phyloP scores from a whole-genome alignment of 2,329 filamentous ascomycete species.

The Cladosporium austrohemisphaericum region DNA sequence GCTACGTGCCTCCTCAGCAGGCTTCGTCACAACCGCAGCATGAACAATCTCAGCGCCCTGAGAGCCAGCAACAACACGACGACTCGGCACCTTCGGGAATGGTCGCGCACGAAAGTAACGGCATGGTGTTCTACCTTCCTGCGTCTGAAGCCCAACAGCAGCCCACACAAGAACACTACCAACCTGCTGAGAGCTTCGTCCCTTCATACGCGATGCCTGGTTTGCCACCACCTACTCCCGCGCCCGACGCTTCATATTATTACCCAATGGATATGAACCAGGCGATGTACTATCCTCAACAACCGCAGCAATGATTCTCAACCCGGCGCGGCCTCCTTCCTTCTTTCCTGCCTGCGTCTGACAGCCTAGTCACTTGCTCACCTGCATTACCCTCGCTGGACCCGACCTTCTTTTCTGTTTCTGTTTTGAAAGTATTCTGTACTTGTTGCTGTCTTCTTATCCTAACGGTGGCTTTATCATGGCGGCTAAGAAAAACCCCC shows the following conservation, averaged over 20 bases:
- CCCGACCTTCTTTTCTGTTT: neutral
- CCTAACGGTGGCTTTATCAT: neutral
- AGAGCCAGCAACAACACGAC: constrained; percentile 27
- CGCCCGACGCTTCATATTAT: constrained; percentile 23
- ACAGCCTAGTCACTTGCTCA: too few species aligned
- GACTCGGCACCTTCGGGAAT: constrained; percentile 46
- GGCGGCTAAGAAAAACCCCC: neutral
- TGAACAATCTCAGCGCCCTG: neutral
- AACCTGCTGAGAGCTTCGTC: constrained; percentile 34
- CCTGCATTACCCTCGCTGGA: neutral
- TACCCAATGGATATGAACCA: constrained; percentile 21
- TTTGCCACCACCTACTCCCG: constrained; percentile 27
- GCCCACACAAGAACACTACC: constrained; percentile 26
- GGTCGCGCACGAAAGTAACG: constrained; percentile 83
- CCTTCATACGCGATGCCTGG: constrained; percentile 33
- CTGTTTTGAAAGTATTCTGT: neutral
- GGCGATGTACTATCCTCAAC: constrained; percentile 21
- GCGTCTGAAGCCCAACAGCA: constrained; percentile 29
- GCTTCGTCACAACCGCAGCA: constrained; percentile 19
- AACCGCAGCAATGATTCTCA: constrained; percentile 18
- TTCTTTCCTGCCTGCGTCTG: too few species aligned
- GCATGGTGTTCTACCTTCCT: constrained; percentile 84
- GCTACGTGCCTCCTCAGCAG: constrained; percentile 27
- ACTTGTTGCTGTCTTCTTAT: neutral
- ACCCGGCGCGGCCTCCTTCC: neutral